Conservation (phyloP, 768 basidiomycete genomes). For the Russula brevipes region DNA sequence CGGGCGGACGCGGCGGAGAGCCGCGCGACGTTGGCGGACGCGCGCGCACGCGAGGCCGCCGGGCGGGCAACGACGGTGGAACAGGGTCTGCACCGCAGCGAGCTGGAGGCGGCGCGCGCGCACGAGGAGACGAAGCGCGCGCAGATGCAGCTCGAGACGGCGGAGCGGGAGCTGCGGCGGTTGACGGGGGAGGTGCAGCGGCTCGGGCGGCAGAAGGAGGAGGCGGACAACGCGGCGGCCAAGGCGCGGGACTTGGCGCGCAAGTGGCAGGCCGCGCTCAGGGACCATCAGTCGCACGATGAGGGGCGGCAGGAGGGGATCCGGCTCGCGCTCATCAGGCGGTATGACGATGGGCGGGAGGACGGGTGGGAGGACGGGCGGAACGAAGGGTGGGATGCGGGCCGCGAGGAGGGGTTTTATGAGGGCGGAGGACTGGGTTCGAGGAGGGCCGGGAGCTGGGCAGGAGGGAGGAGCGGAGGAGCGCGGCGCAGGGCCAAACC, state of each 20-base stretch:
- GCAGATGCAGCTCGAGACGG: constrained; percentile 25
- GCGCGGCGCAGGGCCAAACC: constrained; percentile 1
- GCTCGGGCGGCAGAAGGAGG: constrained; percentile 21
- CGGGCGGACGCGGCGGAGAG: constrained; percentile 24
- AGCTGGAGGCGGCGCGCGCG: constrained; percentile 23
- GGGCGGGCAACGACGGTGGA: constrained; percentile 13
- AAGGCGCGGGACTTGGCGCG: constrained; percentile 25
- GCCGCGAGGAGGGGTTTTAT: constrained; percentile 18
- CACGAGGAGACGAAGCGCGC: constrained; percentile 25
- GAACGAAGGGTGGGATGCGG: constrained; percentile 20
- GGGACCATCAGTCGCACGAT: constrained; percentile 23
- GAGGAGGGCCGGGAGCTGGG: constrained; percentile 20
- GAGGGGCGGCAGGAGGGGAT: constrained; percentile 24
- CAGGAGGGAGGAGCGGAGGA: constrained; percentile 17
- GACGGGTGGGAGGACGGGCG: constrained; percentile 25
- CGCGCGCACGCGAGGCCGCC: constrained; percentile 15
- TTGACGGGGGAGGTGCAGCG: constrained; percentile 22
- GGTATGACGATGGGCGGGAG: constrained; percentile 24
- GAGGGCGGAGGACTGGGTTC: constrained; percentile 20
- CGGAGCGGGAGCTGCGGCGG: constrained; percentile 24
- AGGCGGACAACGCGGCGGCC: constrained; percentile 22
- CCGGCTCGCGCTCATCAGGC: constrained; percentile 18
- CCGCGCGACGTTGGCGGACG: constrained; percentile 24
- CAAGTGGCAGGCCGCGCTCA: constrained; percentile 22
- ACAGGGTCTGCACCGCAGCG: constrained; percentile 22